These are phyloP conservation scores for Macrophomina phaseolina DNA, from an alignment of 2,329 filamentous ascomycete species.

Conservation along the genomic window DNA sequence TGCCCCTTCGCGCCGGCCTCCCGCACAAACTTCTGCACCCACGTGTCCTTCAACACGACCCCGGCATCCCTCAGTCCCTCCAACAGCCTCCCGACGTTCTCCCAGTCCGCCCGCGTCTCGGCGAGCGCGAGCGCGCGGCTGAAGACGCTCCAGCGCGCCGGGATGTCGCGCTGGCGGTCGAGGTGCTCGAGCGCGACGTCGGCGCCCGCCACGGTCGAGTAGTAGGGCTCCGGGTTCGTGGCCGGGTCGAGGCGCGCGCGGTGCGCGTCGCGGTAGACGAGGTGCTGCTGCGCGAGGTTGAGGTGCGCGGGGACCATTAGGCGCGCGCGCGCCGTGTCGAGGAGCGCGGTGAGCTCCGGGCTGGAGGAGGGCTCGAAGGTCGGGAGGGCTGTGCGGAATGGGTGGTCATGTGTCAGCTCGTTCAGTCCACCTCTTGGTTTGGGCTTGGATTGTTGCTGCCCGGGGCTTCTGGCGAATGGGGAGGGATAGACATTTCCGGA, in stretches of 20 bases:
- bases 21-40: conserved; percentile 35
- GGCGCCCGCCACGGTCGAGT: conserved; percentile 47
- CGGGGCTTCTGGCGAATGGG: background rate
- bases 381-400: conserved; percentile 19
- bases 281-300: conserved; percentile 45
- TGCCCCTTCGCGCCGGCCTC: conserved; percentile 32
- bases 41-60: conserved; percentile 23
- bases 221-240: conserved; percentile 45
- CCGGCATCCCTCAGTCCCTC: conserved; percentile 40
- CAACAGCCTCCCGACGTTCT: conserved; percentile 42
- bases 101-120: conserved; percentile 37
- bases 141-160: conserved; percentile 30
- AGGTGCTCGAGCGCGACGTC: conserved; percentile 43
- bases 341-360: conserved; percentile 48
- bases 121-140: background rate
- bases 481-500: background rate
- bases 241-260: conserved; percentile 44
- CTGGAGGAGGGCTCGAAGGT: conserved; percentile 48
- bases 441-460: no score
- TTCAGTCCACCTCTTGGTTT: no score
- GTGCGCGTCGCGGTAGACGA: conserved; percentile 50
- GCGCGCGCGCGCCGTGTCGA: conserved; percentile 49
- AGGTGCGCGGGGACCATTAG: conserved; percentile 54
- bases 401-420: no score
- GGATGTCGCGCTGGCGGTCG: conserved; percentile 35